phyloP scores from a whole-genome alignment of 495 filamentous ascomycete species.

The Podospora pseudoanserina region DNA sequence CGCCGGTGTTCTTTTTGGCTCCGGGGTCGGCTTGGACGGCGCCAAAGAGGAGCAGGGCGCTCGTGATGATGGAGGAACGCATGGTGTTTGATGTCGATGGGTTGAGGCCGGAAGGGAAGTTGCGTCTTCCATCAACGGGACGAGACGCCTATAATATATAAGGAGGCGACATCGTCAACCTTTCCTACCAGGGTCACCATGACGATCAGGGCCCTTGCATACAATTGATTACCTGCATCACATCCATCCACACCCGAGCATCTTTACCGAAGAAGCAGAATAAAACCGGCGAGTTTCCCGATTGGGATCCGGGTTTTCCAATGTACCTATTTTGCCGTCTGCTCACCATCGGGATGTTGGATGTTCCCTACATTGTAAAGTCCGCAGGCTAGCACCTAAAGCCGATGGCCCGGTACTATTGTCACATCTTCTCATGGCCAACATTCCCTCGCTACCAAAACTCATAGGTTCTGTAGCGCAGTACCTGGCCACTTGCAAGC shows the following conservation, averaged over 20 bases:
- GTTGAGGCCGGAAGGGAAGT: background rate
- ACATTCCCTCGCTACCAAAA: too few species aligned
- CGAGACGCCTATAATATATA: background rate
- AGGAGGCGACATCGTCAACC: background rate
- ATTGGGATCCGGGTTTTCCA: background rate
- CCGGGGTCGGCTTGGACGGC: background rate
- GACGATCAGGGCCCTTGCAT: background rate
- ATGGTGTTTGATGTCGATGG: background rate
- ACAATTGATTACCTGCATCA: background rate
- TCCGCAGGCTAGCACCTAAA: too few species aligned
- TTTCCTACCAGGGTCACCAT: background rate
- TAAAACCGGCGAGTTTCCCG: background rate
- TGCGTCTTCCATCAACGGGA: background rate
- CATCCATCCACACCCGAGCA: background rate
- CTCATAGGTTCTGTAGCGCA: too few species aligned
- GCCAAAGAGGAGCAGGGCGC: conserved; percentile 12
- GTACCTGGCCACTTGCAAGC: background rate
- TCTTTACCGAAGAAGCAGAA: background rate
- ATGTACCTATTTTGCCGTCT: background rate
- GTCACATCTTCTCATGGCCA: too few species aligned
- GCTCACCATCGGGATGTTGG: too few species aligned
- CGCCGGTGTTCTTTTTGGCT: background rate
- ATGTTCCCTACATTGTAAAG: too few species aligned
- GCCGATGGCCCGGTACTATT: too few species aligned
- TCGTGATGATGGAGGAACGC: conserved; percentile 8